Evolutionary conservation across 768 basidiomycete genomes (phyloP).

Genomic region (Phaeotremella fagi): DNA sequence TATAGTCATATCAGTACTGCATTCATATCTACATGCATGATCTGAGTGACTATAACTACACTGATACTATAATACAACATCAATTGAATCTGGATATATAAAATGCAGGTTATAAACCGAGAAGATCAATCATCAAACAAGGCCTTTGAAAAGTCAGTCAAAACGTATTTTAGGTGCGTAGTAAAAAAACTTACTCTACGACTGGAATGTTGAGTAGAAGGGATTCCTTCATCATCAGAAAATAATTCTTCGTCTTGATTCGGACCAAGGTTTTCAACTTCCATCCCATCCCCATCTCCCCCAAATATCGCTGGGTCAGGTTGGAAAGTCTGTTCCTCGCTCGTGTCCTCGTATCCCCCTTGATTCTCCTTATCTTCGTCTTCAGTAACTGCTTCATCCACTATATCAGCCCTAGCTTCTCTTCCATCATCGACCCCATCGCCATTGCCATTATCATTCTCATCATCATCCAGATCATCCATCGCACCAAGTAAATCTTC

Average conservation of each 20-base stretch:
- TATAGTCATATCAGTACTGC: no score
- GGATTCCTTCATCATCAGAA: neutral
- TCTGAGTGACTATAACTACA: no score
- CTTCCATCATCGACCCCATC: no score
- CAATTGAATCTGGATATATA: no score
- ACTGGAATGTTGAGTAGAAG: neutral
- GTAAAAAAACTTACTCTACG: neutral
- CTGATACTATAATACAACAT: no score
- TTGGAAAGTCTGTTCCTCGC: neutral
- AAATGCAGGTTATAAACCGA: no score
- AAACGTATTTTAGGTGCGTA: no score
- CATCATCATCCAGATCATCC: conserved; percentile 28
- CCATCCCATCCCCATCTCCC: neutral
- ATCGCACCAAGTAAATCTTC: conserved; percentile 21
- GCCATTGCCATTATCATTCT: conserved; percentile 1
- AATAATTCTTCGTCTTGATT: neutral
- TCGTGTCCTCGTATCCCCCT: neutral
- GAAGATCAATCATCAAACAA: no score
- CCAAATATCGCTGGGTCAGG: neutral
- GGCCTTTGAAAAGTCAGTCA: no score
- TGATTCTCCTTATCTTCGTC: neutral
- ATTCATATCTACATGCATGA: no score
- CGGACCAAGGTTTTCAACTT: neutral
- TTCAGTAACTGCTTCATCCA: no score
- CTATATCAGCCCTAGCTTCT: no score